Conservation (phyloP, 2,329 filamentous ascomycete genomes). For the Diplodia corticola region DNA sequence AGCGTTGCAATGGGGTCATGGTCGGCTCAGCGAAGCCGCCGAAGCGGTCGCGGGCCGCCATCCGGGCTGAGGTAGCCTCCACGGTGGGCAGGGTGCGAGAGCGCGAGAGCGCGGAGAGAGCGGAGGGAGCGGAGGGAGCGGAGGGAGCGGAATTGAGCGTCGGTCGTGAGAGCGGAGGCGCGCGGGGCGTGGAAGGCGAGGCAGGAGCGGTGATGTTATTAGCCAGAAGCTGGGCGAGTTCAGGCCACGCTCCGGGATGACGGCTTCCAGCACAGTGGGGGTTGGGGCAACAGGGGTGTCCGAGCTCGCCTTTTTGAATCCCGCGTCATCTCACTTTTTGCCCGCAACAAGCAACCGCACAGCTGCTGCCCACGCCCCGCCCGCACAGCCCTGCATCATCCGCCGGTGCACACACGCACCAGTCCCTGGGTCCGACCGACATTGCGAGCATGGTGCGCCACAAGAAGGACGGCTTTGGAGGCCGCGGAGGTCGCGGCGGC, state of each 20-base stretch:
- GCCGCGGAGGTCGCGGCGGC: constrained; percentile 43
- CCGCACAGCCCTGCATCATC: neutral
- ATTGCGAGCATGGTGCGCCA: constrained; percentile 77
- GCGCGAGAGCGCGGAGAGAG: neutral
- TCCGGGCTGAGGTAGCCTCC: constrained; percentile 95
- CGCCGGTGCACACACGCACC: neutral
- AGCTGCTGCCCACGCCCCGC: neutral
- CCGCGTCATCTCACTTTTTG: constrained; percentile 10
- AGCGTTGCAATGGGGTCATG: constrained; percentile 86
- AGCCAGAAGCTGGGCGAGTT: constrained; percentile 1
- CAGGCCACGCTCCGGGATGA: constrained; percentile 21
- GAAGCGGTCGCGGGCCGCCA: constrained; percentile 93
- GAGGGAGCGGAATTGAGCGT: neutral
- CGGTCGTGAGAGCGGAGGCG: neutral
- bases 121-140: neutral
- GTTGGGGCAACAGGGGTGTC: neutral
- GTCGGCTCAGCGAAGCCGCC: constrained; percentile 75
- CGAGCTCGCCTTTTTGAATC: constrained; percentile 1
- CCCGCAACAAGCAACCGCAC: neutral
- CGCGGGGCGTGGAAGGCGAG: neutral
- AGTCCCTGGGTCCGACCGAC: neutral
- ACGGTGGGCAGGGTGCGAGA: constrained; percentile 42
- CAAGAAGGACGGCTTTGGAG: constrained; percentile 81
- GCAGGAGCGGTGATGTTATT: constrained; percentile 8
- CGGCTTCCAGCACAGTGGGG: constrained; percentile 17